A percentile compares a stretch with the other conserved stretches of the same genome.
Evolutionary conservation across 2,329 filamentous ascomycete genomes (phyloP).

Genomic region (Akanthomyces uredinophilus): DNA sequence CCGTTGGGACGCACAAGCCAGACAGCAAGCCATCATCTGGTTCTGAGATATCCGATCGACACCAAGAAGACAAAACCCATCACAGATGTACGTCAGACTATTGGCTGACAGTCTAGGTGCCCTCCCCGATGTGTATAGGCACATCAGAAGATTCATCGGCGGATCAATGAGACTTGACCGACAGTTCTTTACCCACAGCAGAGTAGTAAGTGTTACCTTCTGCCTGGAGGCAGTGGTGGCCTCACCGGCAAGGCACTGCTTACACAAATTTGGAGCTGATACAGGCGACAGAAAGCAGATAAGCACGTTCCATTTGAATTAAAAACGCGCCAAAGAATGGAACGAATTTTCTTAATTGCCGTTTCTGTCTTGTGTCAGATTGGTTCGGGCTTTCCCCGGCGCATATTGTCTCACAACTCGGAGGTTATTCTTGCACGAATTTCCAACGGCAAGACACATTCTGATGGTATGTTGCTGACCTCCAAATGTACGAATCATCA

Average conservation of each 20-base stretch:
- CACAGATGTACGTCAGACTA: neutral
- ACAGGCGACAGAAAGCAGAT: too few species aligned
- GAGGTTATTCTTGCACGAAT: slow-evolving; percentile 11
- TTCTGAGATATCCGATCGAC: too few species aligned
- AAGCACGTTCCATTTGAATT: too few species aligned
- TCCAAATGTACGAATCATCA: too few species aligned
- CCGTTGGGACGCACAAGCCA: too few species aligned
- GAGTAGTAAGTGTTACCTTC: slow-evolving; percentile 1
- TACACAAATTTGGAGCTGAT: neutral
- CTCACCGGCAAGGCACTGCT: slow-evolving; percentile 4
- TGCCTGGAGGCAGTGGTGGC: slow-evolving; percentile 6
- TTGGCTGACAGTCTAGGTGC: neutral
- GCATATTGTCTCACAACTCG: neutral
- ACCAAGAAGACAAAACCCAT: too few species aligned
- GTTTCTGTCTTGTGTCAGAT: neutral
- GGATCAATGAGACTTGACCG: neutral
- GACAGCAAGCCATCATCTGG: too few species aligned
- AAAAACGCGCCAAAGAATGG: too few species aligned
- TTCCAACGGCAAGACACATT: neutral
- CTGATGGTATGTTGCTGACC: too few species aligned
- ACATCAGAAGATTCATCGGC: neutral
- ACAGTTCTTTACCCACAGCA: neutral
- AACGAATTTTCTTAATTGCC: too few species aligned
- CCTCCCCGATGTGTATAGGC: neutral
- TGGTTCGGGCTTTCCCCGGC: slow-evolving; percentile 4